A percentile compares a stretch with the other conserved stretches of the same genome.
Evolutionary conservation across 306 rosid species (phyloP).

Genomic region (Urtica urens): DNA sequence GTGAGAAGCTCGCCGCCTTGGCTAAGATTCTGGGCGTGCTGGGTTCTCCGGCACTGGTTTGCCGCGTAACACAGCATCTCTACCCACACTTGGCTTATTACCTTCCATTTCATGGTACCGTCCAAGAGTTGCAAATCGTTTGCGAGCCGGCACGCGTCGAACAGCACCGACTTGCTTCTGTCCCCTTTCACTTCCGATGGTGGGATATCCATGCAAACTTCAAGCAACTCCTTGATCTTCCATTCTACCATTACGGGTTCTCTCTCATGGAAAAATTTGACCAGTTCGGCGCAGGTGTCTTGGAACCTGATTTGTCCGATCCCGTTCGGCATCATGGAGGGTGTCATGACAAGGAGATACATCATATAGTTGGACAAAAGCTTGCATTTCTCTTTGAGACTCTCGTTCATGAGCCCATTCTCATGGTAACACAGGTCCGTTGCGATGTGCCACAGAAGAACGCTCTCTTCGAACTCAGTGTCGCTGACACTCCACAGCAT

Average conservation of each 20-base stretch:
- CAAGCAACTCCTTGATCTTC: background rate
- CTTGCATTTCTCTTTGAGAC: background rate
- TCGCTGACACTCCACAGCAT: constrained; percentile 3
- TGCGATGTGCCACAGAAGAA: constrained; percentile 26
- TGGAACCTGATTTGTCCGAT: constrained; percentile 15
- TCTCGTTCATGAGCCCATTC: background rate
- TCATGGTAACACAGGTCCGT: constrained; percentile 7
- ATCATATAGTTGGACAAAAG: constrained; percentile 14
- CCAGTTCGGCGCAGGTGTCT: constrained; percentile 31
- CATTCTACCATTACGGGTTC: background rate
- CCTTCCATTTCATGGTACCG: background rate
- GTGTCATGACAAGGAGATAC: constrained; percentile 8
- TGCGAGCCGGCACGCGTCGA: constrained; percentile 14
- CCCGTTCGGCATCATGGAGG: constrained; percentile 17
- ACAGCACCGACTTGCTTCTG: constrained; percentile 15
- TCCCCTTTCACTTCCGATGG: constrained; percentile 12
- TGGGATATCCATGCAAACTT: background rate
- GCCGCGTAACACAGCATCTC: constrained; percentile 2
- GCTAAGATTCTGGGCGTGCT: constrained; percentile 9
- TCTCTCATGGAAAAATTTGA: constrained; percentile 13
- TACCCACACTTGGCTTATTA: constrained; percentile 11
- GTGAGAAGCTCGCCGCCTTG: constrained; percentile 16
- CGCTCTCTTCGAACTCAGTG: constrained; percentile 19
- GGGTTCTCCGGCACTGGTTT: constrained; percentile 1
- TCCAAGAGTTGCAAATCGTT: background rate